Base-by-base conservation (phyloP, 805 yeast species). In the Starmera quercuum region DNA sequence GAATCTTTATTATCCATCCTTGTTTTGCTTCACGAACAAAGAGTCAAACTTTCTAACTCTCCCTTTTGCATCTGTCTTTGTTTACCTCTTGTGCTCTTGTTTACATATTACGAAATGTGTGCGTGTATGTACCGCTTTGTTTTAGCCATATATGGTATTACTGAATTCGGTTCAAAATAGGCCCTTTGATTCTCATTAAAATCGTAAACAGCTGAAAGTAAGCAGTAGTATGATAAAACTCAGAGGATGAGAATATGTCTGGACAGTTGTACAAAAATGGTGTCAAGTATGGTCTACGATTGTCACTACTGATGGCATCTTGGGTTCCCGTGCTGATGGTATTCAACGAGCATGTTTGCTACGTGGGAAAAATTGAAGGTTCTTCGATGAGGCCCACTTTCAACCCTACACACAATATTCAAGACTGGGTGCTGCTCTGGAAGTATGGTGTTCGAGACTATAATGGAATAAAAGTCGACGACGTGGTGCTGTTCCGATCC, bases 301-400 rank as follows among this genome's bases (percentile, higher is more conserved):
- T 51, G 20, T 35, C 64, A 3, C 30, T 72, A 14, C 51, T 61
- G 27, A 61, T 70, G 32, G 42, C 73, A 12, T 61, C 82, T 13
- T 87, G 95, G 95, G 57, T 86, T 20, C 96, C 96, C 0, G 95
- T 86, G 30, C 54, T 71, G 12, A 70, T 79, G 42, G 73, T 83
- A 1, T 58, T 79, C 39, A 72, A 75, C 25, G 85, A 83, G 41
- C 83, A 81, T 51, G 76, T 78, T 9, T 76, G 73, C 33, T 86
- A 77, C 58, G 68, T 87, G 19, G 83, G 84, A 12, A 73, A 75
- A 56, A 72, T 87, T 13, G 71, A 78, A 29, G 97, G 97, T 2
- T 58, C 70, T 26, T 84, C 95, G 17, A 88, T 88, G 97, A 68
- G 83, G 33, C 97, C 97, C 1, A 75, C 95, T 0, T 71, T 87